Evolutionary conservation across 1,284 basidiomycete genomes (phyloP).

Genomic region (Apiotrichum laibachii): DNA sequence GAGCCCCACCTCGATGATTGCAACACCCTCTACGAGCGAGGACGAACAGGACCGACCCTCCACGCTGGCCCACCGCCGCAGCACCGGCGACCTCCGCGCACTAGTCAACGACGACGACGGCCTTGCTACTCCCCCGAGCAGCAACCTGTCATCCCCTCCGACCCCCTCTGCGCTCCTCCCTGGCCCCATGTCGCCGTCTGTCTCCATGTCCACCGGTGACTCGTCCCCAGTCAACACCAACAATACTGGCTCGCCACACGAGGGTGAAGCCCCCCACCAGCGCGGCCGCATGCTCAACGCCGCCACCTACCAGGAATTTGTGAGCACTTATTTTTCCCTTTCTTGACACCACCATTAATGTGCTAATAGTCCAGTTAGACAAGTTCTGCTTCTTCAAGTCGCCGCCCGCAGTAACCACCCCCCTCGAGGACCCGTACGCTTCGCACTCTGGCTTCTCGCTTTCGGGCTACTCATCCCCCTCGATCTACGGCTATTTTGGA

Average conservation of each 20-base stretch:
- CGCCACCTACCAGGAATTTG: conserved; percentile 44
- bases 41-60: conserved; percentile 15
- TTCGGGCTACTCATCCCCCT: conserved; percentile 27
- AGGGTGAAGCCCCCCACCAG: conserved; percentile 26
- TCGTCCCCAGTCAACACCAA: conserved; percentile 39
- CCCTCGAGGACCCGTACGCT: conserved; percentile 8
- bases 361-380: conserved; percentile 32
- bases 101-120: conserved; percentile 27
- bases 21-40: not conserved
- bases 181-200: conserved; percentile 31
- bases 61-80: conserved; percentile 18
- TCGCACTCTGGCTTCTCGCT: conserved; percentile 2
- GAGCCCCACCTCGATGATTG: conserved; percentile 8
- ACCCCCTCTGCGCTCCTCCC: conserved; percentile 30
- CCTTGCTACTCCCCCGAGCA: conserved; percentile 45
- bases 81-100: conserved; percentile 36
- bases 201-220: conserved; percentile 41
- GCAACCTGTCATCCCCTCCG: conserved; percentile 47
- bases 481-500: conserved; percentile 24
- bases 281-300: conserved; percentile 27
- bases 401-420: conserved; percentile 20
- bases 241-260: conserved; percentile 27
- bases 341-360: not conserved
- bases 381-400: conserved; percentile 53
- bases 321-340: conserved; percentile 23